phyloP scores from a whole-genome alignment of 495 filamentous ascomycete genomes.

The Aspergillus ellipticus region DNA sequence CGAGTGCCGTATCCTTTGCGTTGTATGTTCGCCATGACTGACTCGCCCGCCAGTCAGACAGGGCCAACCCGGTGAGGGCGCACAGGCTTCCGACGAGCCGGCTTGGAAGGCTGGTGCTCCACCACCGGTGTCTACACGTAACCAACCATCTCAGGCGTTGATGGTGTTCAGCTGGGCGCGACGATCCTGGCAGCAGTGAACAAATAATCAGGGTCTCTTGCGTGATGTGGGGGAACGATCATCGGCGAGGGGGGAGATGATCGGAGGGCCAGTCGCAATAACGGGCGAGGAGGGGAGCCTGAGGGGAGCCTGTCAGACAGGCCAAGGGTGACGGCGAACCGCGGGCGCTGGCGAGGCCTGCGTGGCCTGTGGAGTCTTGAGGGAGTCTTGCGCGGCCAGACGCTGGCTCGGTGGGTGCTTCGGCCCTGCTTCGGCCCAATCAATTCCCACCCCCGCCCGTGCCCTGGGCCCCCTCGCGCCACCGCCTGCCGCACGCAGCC shows the following conservation, averaged over 20 bases:
- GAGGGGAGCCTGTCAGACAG: too few relatives aligned
- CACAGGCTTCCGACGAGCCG: too few relatives aligned
- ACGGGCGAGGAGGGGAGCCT: background rate
- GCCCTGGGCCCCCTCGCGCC: background rate
- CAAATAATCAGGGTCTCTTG: background rate
- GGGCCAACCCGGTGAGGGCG: too few relatives aligned
- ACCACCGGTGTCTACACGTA: too few relatives aligned
- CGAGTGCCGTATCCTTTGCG: too few relatives aligned
- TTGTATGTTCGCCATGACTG: too few relatives aligned
- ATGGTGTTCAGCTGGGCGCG: too few relatives aligned
- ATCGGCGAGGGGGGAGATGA: background rate
- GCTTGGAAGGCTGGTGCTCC: too few relatives aligned
- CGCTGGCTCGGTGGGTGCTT: background rate
- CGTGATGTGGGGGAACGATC: background rate
- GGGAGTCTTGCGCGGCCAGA: background rate
- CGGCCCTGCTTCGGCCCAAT: background rate
- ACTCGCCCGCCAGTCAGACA: too few relatives aligned
- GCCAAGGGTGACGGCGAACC: background rate
- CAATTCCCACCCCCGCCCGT: background rate
- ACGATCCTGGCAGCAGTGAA: background rate
- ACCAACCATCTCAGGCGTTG: too few relatives aligned
- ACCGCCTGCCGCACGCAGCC: background rate
- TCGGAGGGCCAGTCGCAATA: background rate
- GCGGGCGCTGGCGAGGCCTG: background rate
- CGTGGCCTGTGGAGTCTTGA: background rate